These are phyloP conservation scores for Logfia minima DNA, from an alignment of 129 eudicot species.

Conservation along the genomic window DNA sequence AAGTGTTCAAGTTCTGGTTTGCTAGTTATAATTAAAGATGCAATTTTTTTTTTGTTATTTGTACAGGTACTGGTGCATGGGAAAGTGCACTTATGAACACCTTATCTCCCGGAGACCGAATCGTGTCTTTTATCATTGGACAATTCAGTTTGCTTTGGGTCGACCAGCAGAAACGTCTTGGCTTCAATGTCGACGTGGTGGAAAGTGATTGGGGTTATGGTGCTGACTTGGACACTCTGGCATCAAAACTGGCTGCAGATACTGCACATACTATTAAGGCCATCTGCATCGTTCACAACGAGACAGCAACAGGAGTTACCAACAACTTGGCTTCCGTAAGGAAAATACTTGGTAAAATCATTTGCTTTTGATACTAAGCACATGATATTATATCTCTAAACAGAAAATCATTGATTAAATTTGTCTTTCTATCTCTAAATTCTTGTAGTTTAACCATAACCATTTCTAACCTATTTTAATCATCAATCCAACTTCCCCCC, in stretches of 20 bases:
- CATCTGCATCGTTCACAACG: conserved; percentile 94
- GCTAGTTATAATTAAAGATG: conserved; percentile 11
- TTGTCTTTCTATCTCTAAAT: background rate
- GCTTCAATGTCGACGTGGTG: conserved; percentile 82
- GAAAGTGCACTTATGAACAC: conserved; percentile 99
- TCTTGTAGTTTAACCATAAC: background rate
- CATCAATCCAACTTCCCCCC: background rate
- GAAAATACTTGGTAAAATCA: conserved; percentile 73
- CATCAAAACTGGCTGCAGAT: conserved; percentile 82
- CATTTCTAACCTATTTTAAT: background rate
- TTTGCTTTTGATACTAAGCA: conserved; percentile 8
- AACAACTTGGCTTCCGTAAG: conserved; percentile 96
- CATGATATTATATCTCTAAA: conserved; percentile 1
- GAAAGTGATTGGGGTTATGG: conserved; percentile 99
- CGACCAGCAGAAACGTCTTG: conserved; percentile 92
- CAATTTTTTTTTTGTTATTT: conserved; percentile 5
- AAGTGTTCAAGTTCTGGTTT: background rate
- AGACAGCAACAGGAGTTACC: conserved; percentile 98
- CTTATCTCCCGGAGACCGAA: conserved; percentile 92
- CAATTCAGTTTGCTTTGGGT: conserved; percentile 99
- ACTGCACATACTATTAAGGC: conserved; percentile 89
- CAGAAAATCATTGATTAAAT: background rate
- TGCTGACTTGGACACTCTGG: conserved; percentile 79
- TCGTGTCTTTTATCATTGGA: conserved; percentile 86
- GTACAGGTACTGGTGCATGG: conserved; percentile 98